Percentiles rank a stretch among this genome's conserved stretches.
These are phyloP conservation scores for Chaetoceros tenuissimus DNA, from an alignment of 108 stramenopile species.

Conservation along the genomic window DNA sequence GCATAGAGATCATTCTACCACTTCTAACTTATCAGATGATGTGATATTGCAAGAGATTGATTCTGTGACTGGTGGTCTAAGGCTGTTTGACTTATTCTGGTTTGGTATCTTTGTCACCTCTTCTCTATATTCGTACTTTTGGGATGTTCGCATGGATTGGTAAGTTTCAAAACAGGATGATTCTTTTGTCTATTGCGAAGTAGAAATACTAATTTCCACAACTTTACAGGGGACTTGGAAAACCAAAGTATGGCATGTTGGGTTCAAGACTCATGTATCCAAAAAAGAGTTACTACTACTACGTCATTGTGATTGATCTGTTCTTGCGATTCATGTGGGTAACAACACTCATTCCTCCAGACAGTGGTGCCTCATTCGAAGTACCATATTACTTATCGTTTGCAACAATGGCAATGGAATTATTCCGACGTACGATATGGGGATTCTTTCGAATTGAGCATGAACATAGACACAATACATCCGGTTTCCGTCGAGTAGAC, in stretches of 20 bases:
- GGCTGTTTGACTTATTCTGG: conserved; percentile 71
- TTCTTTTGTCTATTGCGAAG: too few species aligned
- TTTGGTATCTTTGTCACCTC: conserved; percentile 66
- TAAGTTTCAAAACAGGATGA: conserved; percentile 21
- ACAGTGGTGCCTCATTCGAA: conserved; percentile 70
- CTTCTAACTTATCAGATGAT: too few species aligned
- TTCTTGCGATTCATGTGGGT: conserved; percentile 90
- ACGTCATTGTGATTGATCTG: conserved; percentile 45
- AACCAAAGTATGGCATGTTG: conserved; percentile 53
- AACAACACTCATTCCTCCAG: conserved; percentile 69
- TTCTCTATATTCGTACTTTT: conserved; percentile 73
- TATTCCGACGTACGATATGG: conserved; percentile 84
- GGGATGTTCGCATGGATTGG: conserved; percentile 97
- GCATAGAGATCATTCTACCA: conserved; percentile 19
- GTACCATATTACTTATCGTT: conserved; percentile 75
- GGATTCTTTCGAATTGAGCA: conserved; percentile 88
- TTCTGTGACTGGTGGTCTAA: conserved; percentile 2
- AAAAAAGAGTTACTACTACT: conserved; percentile 47
- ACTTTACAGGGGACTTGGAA: conserved; percentile 73
- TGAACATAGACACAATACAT: conserved; percentile 76
- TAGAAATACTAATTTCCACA: too few species aligned
- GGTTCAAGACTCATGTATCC: conserved; percentile 86
- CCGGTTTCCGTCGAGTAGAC: conserved; percentile 69
- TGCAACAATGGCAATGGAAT: conserved; percentile 67
- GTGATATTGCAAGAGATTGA: too few species aligned